These are phyloP conservation scores for Magnolia sinica DNA, from an alignment of 164 flowering plant species.

Conservation along the genomic window DNA sequence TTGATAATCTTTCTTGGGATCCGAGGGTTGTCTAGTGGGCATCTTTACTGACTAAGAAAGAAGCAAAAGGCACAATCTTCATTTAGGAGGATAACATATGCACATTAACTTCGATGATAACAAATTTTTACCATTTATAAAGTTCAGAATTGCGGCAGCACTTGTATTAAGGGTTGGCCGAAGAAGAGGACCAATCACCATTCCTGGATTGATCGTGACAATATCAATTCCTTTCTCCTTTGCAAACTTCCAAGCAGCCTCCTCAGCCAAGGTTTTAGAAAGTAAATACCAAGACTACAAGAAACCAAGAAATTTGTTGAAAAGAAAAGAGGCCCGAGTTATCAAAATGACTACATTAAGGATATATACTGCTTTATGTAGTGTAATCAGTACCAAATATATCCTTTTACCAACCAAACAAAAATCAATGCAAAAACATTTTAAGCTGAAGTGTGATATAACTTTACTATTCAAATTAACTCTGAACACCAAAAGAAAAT, in stretches of 20 bases:
- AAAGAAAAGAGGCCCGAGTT: not conserved
- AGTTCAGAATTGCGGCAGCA: conserved; percentile 27
- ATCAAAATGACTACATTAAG: not conserved
- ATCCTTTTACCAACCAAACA: not conserved
- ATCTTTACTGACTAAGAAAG: too few species aligned
- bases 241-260: conserved; percentile 55
- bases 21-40: too few species aligned
- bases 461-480: too few species aligned
- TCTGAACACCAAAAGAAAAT: not conserved
- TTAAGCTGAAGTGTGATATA: too few species aligned
- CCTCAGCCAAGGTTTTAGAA: conserved; percentile 58
- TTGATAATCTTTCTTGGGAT: too few species aligned
- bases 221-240: conserved; percentile 46
- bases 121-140: conserved; percentile 35
- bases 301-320: not conserved
- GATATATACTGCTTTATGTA: not conserved
- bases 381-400: too few species aligned
- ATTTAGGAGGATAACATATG: too few species aligned
- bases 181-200: conserved; percentile 51
- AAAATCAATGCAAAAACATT: too few species aligned
- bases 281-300: conserved; percentile 48
- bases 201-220: conserved; percentile 44
- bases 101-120: not conserved
- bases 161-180: conserved; percentile 52
- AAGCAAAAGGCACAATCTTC: too few species aligned